These are phyloP conservation scores for Colletotrichum karsti DNA, from an alignment of 2,329 filamentous ascomycete genomes.

Conservation along the genomic window DNA sequence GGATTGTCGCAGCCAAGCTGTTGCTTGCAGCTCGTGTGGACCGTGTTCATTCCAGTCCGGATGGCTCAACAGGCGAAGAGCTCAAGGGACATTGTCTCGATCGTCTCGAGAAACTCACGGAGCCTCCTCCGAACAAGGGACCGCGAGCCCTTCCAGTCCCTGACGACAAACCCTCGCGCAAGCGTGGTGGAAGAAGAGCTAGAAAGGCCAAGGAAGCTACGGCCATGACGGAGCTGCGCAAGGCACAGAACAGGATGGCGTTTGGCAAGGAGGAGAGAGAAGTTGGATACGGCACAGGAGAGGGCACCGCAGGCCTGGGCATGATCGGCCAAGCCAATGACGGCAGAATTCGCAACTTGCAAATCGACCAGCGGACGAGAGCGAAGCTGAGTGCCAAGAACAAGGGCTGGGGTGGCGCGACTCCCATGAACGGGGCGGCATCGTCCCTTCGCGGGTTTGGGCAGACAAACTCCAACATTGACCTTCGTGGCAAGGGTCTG, in stretches of 20 bases:
- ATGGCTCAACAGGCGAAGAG: constrained; percentile 84
- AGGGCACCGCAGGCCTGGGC: constrained; percentile 86
- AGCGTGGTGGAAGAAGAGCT: constrained; percentile 89
- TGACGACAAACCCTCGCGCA: constrained; percentile 93
- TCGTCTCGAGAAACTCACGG: constrained; percentile 90
- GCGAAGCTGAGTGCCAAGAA: constrained; percentile 96
- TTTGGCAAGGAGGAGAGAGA: constrained; percentile 97
- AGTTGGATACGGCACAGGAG: constrained; percentile 87
- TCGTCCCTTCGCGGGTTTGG: constrained; percentile 85
- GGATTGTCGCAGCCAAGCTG: constrained; percentile 92
- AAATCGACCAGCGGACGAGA: constrained; percentile 92
- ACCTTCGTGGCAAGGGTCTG: constrained; percentile 80
- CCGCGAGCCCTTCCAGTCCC: constrained; percentile 87
- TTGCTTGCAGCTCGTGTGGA: constrained; percentile 94
- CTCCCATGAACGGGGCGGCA: constrained; percentile 72
- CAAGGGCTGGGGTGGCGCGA: constrained; percentile 88
- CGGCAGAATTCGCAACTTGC: constrained; percentile 86
- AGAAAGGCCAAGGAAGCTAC: constrained; percentile 96
- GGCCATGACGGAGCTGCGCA: constrained; percentile 95
- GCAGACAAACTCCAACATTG: constrained; percentile 70
- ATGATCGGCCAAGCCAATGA: constrained; percentile 94
- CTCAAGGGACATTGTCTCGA: constrained; percentile 85
- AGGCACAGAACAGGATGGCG: constrained; percentile 94
- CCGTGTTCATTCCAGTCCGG: constrained; percentile 80
- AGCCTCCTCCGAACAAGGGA: constrained; percentile 90